These are phyloP conservation scores for Allantophomopsis lycopodina DNA, from an alignment of 2,329 filamentous ascomycete species.

Conservation along the genomic window DNA sequence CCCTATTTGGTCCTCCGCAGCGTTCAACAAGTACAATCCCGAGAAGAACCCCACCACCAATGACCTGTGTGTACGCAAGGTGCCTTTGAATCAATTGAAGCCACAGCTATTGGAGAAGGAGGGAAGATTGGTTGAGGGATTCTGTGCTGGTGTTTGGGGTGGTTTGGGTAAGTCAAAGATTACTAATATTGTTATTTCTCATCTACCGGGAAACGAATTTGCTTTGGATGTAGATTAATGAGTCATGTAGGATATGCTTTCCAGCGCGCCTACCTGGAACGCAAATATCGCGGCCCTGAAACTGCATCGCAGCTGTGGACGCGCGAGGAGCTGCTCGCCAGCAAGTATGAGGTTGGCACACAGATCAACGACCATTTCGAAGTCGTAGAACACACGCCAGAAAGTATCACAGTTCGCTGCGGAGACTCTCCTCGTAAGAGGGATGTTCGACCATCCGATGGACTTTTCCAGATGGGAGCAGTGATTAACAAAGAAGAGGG, in stretches of 20 bases:
- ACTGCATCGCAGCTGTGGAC: slow-evolving; percentile 50
- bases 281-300: slow-evolving; percentile 40
- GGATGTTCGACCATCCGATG: slow-evolving; percentile 43
- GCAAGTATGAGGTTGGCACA: slow-evolving; percentile 47
- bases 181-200: too few species aligned
- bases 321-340: slow-evolving; percentile 34
- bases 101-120: slow-evolving; percentile 50
- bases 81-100: slow-evolving; percentile 49
- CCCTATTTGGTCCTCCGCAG: slow-evolving; percentile 41
- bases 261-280: slow-evolving; percentile 42
- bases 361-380: slow-evolving; percentile 59
- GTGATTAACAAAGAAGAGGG: slow-evolving; percentile 45
- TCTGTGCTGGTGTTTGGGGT: slow-evolving; percentile 55
- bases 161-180: slow-evolving; percentile 34
- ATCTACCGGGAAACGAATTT: too few species aligned
- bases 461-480: slow-evolving; percentile 51
- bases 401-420: slow-evolving; percentile 47
- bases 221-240: not conserved
- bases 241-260: slow-evolving; percentile 26
- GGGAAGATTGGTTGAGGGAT: slow-evolving; percentile 45
- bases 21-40: slow-evolving; percentile 47
- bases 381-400: slow-evolving; percentile 48
- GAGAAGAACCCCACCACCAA: slow-evolving; percentile 46
- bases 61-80: slow-evolving; percentile 48
- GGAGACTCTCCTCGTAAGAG: slow-evolving; percentile 48